Percentiles rank a stretch among this genome's conserved stretches.
phyloP scores from a whole-genome alignment of 2,329 filamentous ascomycete genomes.

The Aureobasidium zeae region DNA sequence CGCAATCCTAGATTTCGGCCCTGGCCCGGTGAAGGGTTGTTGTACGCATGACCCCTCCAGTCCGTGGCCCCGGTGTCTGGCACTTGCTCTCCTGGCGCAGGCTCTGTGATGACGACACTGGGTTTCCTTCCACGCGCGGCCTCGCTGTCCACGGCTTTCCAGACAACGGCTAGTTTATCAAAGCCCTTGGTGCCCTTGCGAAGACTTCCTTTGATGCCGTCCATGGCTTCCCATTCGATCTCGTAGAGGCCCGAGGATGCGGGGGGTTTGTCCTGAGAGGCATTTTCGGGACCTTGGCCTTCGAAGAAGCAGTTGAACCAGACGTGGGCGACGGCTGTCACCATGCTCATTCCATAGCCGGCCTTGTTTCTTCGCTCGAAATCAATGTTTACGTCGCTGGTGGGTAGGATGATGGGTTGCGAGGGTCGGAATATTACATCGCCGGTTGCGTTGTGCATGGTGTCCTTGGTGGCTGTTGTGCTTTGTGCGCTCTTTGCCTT shows the following conservation, averaged over 20 bases:
- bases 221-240: conserved; percentile 69
- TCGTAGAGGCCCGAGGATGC: conserved; percentile 63
- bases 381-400: conserved; percentile 81
- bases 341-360: conserved; percentile 68
- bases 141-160: conserved; percentile 48
- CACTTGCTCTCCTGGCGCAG: conserved; percentile 57
- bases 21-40: conserved; percentile 26
- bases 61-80: conserved; percentile 61
- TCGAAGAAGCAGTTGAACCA: conserved; percentile 98
- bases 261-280: conserved; percentile 50
- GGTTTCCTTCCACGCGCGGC: conserved; percentile 18
- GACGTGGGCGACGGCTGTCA: conserved; percentile 84
- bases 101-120: conserved; percentile 51
- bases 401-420: conserved; percentile 59
- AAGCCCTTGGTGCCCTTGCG: conserved; percentile 74
- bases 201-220: conserved; percentile 85
- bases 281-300: conserved; percentile 61
- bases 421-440: conserved; percentile 71
- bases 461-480: conserved; percentile 16
- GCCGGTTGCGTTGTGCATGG: conserved; percentile 39
- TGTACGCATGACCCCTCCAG: conserved; percentile 53
- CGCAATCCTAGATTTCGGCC: conserved; percentile 59
- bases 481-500: background rate
- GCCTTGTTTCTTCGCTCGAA: conserved; percentile 79
- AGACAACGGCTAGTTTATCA: conserved; percentile 76